Base-by-base conservation (phyloP, 1,139 yeast species). In the Yamadazyma trypodendri region DNA sequence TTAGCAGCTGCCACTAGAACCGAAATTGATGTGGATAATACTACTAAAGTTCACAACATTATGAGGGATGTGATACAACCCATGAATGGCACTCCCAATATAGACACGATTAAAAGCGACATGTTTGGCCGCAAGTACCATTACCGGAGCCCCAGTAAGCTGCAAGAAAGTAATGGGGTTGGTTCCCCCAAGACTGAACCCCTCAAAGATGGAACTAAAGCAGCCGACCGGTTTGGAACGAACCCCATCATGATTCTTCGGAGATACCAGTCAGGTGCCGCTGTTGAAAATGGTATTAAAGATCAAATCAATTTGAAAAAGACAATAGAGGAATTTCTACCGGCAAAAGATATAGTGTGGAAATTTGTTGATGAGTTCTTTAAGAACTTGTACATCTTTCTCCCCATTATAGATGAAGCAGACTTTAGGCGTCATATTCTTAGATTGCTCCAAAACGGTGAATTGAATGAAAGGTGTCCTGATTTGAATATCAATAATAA, bases 401-500 rank as follows among this genome's bases (percentile, higher is more conserved):
- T 67, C 37, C 82, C 82, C 2, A 62, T 66, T 36, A 37, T 76
- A n/a, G 79, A 75, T 42, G 77, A 77, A 45, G 39, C 30, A 6
- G 45, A 45, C 6, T 52, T 51, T 30, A 50, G 35, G 21, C 32
- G 34, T 9, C 44, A 43, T 12, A 40, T 58, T 16, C 27, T 40
- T 6, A 31, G 50, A 8, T 40, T 63, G 1, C 43, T 62, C 15
- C 63, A 46, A 4, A 45, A 50, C 1, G 48, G 44, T 20, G 42
- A 44, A 3, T 35, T 31, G 21, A 47, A 44, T 9, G 54, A 22
- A n/a, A 42, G 39, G 34, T 38, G 34, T 21, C 21, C 31, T 11
- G 23, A 44, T 6, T 35, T 55, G 16, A 46, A 40, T 5, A 45
- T 57, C 21, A 43, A 36, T 10, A 46, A 43, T 7, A 50, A 51